Evolutionary conservation across 2,329 filamentous ascomycete species (phyloP).

Genomic region (Grosmannia huntii): DNA sequence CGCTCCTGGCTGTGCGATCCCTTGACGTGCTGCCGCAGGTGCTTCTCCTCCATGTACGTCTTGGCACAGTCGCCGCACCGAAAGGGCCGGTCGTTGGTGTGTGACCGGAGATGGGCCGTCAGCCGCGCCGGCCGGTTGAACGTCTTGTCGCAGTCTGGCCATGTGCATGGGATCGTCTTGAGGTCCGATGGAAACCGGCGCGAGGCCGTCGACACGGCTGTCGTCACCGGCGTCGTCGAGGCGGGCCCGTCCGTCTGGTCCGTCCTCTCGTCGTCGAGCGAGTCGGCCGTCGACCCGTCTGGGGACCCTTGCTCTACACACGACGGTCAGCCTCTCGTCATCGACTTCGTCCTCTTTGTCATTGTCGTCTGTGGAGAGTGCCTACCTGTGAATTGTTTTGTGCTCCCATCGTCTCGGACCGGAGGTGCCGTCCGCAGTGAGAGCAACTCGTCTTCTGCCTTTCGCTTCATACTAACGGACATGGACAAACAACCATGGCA

Average conservation of each 20-base stretch:
- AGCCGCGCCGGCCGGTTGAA: constrained; percentile 81
- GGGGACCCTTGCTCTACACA: too few species aligned
- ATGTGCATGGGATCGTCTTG: constrained; percentile 68
- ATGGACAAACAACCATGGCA: not conserved
- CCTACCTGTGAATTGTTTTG: not conserved
- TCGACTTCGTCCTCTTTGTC: too few species aligned
- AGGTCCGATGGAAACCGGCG: constrained; percentile 50
- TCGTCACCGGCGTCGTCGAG: constrained; percentile 9
- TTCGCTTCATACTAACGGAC: constrained; percentile 8
- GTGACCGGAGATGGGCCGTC: constrained; percentile 67
- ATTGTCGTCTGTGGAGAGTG: too few species aligned
- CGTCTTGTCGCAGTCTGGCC: constrained; percentile 61
- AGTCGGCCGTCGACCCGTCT: not conserved
- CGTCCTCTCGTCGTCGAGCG: not conserved
- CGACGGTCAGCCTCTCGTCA: not conserved
- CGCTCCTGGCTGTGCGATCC: constrained; percentile 63
- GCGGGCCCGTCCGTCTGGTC: not conserved
- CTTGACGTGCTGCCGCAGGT: constrained; percentile 75
- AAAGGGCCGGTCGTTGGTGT: constrained; percentile 75
- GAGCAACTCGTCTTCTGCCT: constrained; percentile 7
- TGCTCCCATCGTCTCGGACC: not conserved
- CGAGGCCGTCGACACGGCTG: constrained; percentile 6
- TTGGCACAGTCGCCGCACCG: constrained; percentile 67
- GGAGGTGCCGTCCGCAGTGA: not conserved
- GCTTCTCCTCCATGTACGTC: constrained; percentile 73